phyloP scores from a whole-genome alignment of 2,329 filamentous ascomycete species.

The Calcarisporium arbuscula region DNA sequence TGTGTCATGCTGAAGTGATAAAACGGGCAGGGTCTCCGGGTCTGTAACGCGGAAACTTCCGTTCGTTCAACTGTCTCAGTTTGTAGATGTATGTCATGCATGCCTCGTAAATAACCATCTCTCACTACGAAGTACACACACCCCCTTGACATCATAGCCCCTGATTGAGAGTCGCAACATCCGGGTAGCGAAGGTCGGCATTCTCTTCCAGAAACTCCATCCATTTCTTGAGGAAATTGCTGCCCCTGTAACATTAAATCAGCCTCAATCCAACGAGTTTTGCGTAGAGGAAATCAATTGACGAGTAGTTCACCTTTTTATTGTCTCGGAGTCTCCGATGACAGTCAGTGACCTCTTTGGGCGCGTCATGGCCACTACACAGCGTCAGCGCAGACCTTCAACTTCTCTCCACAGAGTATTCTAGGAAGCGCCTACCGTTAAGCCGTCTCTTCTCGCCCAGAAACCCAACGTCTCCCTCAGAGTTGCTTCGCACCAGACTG shows the following conservation, averaged over 20 bases:
- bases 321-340: conserved; percentile 90
- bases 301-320: conserved; percentile 60
- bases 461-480: conserved; percentile 84
- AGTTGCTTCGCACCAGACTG: conserved; percentile 88
- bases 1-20: too few relatives aligned
- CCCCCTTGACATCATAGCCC: conserved; percentile 9
- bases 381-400: too few relatives aligned
- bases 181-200: conserved; percentile 84
- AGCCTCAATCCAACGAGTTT: not conserved
- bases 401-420: too few relatives aligned
- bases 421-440: conserved; percentile 79
- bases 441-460: conserved; percentile 84
- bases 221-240: conserved; percentile 80
- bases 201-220: conserved; percentile 87
- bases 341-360: conserved; percentile 85
- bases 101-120: too few relatives aligned
- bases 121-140: too few relatives aligned
- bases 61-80: not conserved
- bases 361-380: conserved; percentile 97
- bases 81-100: not conserved
- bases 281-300: not conserved
- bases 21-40: too few relatives aligned
- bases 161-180: conserved; percentile 40
- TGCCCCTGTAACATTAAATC: conserved; percentile 52
- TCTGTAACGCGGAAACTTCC: too few relatives aligned